Evolutionary conservation across 2,329 filamentous ascomycete species (phyloP).

Genomic region (Sporothrix brunneoviolacea): DNA sequence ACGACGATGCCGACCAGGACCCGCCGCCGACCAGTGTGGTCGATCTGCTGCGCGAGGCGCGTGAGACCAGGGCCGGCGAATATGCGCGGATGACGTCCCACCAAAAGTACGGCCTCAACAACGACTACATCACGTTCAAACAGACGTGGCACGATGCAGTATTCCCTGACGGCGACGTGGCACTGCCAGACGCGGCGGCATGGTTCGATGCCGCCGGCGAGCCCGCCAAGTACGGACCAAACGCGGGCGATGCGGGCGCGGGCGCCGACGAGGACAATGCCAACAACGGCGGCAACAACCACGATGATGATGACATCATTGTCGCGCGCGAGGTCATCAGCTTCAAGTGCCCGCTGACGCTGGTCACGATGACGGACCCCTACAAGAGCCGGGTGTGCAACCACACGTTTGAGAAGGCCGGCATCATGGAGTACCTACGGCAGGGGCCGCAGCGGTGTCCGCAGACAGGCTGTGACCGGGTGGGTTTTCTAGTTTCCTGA

Average conservation of each 20-base stretch:
- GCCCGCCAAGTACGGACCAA: constrained; percentile 23
- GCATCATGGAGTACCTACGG: constrained; percentile 50
- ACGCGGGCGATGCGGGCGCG: constrained; percentile 20
- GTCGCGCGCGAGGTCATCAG: constrained; percentile 57
- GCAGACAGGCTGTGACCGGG: constrained; percentile 55
- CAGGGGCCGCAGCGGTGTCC: constrained; percentile 48
- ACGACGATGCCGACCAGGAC: constrained; percentile 21
- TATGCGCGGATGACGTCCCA: constrained; percentile 37
- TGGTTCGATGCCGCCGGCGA: constrained; percentile 47
- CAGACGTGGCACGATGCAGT: constrained; percentile 49
- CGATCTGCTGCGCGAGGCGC: constrained; percentile 30
- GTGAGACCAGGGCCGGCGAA: constrained; percentile 32
- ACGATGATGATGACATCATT: constrained; percentile 62
- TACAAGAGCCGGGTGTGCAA: constrained; percentile 61
- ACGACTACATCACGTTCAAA: constrained; percentile 55
- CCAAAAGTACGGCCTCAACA: constrained; percentile 48
- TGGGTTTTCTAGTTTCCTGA: constrained; percentile 25
- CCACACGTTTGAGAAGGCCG: constrained; percentile 63
- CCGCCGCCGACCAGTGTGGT: constrained; percentile 24
- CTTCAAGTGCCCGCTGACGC: constrained; percentile 63
- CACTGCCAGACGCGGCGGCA: constrained; percentile 44
- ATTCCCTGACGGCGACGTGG: constrained; percentile 41
- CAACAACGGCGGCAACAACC: constrained; percentile 50
- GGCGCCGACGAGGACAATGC: constrained; percentile 37
- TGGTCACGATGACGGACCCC: constrained; percentile 58